Percentiles rank a stretch among this genome's conserved stretches.
Conservation (phyloP, 129 eudicot genomes). For the Ambrosia artemisiifolia region DNA sequence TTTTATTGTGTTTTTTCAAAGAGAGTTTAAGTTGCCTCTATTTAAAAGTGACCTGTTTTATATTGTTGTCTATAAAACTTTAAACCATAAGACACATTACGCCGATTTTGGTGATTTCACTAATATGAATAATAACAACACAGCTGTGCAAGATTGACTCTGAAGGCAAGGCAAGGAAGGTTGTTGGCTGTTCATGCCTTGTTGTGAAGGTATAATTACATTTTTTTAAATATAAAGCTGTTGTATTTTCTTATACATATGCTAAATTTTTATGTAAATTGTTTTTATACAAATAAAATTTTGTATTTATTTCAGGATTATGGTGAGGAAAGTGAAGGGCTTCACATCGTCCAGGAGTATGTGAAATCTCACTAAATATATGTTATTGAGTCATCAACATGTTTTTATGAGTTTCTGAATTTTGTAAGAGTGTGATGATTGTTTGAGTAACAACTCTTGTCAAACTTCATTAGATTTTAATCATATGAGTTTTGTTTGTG, state of each 20-base stretch:
- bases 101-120: neutral
- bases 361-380: slow-evolving; percentile 64
- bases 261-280: neutral
- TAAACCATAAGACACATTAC: no score
- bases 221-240: neutral
- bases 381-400: slow-evolving; percentile 13
- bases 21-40: no score
- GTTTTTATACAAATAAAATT: neutral
- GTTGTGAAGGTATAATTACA: slow-evolving; percentile 71
- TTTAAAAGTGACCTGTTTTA: neutral
- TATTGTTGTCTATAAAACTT: neutral
- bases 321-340: slow-evolving; percentile 91
- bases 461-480: slow-evolving; percentile 9
- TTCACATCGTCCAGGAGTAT: slow-evolving; percentile 77
- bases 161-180: slow-evolving; percentile 96
- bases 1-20: no score
- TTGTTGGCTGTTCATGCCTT: slow-evolving; percentile 88
- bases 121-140: neutral
- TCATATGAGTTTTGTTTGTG: neutral
- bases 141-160: slow-evolving; percentile 98
- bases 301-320: slow-evolving; percentile 48
- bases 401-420: slow-evolving; percentile 12
- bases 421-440: slow-evolving; percentile 12
- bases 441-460: slow-evolving; percentile 19
- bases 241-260: neutral